Base-by-base conservation (phyloP, 2,329 filamentous ascomycete species). In the Penicillium sp. region DNA sequence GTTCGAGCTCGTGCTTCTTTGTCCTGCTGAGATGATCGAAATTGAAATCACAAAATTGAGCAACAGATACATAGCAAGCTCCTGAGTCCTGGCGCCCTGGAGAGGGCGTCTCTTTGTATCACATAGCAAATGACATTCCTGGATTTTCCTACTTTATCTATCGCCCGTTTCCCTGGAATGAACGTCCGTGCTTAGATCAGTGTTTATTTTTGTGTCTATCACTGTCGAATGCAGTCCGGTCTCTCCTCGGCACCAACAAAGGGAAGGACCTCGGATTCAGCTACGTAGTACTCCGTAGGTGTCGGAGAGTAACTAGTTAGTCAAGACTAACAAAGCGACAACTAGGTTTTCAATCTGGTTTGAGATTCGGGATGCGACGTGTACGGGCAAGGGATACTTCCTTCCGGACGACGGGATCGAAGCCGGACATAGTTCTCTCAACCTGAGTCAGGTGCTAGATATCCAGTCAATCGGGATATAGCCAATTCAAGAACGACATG, bases 361-460 rank as follows among this genome's bases (percentile, higher is more conserved):
- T 13, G 12, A 14, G 12, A 16, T 29, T 22, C 8, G 18, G 25
- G n/a, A 31, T 27, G 18, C 47, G 54, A 57, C 46, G 54, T 41
- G 50, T 50, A 36, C 22, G 52, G 34, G 50, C 56, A 60, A 59
- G 57, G 57, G 57, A 54, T 49, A 50, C 49, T 46, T 44, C 49
- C n/a, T n/a, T n/a, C n/a, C 51, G 53, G 51, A 51, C 19, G 13
- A 16, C 13, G 4, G 55, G 49, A 42, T 50, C 27, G 41, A 50
- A 56, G 49, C 52, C 50, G 43, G 38, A 31, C 50, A 54, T 53
- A 37, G 36, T 51, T 57, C 38, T 59, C 45, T 52, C 38, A 45
- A 54, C 42, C 52, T 14, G 38, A 44, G 50, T 61, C 57, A 61
- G 54, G 49, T 58, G 57, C 46, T 40, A n/a, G n/a, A n/a, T n/a